These are phyloP conservation scores for Tuber umbilicatum DNA, from an alignment of 495 filamentous ascomycete genomes.

Conservation along the genomic window DNA sequence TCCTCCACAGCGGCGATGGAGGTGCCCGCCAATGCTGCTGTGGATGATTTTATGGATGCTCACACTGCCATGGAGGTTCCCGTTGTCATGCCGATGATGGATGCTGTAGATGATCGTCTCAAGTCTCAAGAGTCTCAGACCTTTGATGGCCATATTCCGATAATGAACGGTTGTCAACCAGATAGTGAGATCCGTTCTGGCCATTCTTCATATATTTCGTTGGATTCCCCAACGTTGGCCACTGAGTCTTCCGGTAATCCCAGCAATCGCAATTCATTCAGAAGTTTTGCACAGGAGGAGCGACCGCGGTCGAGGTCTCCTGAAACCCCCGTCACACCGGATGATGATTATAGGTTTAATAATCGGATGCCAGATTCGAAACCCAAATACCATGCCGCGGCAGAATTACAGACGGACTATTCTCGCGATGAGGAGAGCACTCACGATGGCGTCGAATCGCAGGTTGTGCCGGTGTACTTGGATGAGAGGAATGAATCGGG, in stretches of 20 bases:
- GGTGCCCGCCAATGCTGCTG: neutral
- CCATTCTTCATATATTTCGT: conserved; percentile 25
- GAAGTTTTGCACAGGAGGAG: conserved; percentile 23
- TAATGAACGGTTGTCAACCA: conserved; percentile 1
- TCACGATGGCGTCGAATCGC: conserved; percentile 26
- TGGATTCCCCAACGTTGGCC: conserved; percentile 26
- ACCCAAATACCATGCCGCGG: conserved; percentile 17
- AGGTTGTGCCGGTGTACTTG: conserved; percentile 25
- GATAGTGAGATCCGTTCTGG: conserved; percentile 11
- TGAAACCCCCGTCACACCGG: conserved; percentile 25
- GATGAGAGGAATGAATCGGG: conserved; percentile 19
- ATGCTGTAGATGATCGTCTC: neutral
- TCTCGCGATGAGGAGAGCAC: conserved; percentile 20
- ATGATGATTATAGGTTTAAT: conserved; percentile 21
- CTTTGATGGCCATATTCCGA: conserved; percentile 3
- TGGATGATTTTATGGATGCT: conserved; percentile 4
- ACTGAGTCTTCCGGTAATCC: conserved; percentile 32
- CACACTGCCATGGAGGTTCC: neutral
- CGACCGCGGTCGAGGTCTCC: conserved; percentile 26
- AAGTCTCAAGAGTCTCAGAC: neutral
- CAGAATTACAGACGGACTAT: conserved; percentile 10
- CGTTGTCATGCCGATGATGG: conserved; percentile 1
- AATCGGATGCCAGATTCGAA: conserved; percentile 12
- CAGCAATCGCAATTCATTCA: conserved; percentile 31
- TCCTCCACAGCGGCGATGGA: neutral